A percentile compares a stretch with the other conserved stretches of the same genome.
Evolutionary conservation across 768 basidiomycete species (phyloP).

Genomic region (Boletus eberwhitei): DNA sequence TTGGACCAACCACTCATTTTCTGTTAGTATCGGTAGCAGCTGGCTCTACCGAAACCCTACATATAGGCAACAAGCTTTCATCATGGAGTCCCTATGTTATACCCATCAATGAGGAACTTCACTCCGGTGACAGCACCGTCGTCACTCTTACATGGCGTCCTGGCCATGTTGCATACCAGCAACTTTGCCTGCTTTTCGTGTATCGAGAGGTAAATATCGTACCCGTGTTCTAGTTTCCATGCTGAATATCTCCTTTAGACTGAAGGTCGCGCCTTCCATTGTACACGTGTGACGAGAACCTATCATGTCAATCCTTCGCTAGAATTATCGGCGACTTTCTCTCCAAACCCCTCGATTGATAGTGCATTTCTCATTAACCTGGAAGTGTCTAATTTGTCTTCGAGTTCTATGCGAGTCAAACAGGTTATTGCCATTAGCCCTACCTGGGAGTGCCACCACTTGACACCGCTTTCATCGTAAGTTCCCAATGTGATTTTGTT

Average conservation of each 20-base stretch:
- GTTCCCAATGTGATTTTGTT: constrained; percentile 23
- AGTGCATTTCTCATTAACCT: constrained; percentile 52
- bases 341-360: constrained; percentile 49
- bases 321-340: constrained; percentile 46
- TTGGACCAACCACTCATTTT: constrained; percentile 3
- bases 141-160: constrained; percentile 57
- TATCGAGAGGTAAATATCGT: constrained; percentile 53
- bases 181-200: constrained; percentile 60
- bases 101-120: constrained; percentile 36
- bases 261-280: constrained; percentile 51
- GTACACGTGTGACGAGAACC: constrained; percentile 48
- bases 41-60: constrained; percentile 37
- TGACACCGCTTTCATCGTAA: constrained; percentile 41
- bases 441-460: constrained; percentile 54
- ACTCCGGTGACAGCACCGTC: constrained; percentile 47
- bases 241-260: constrained; percentile 34
- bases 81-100: constrained; percentile 47
- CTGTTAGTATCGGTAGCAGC: constrained; percentile 11
- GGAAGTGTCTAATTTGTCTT: constrained; percentile 51
- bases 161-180: constrained; percentile 42
- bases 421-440: constrained; percentile 69
- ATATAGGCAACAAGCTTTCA: constrained; percentile 51
- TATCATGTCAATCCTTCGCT: constrained; percentile 64
- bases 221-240: background rate
- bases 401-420: constrained; percentile 43